phyloP scores from a whole-genome alignment of 129 eudicot species.

The Smallanthus sonchifolius region DNA sequence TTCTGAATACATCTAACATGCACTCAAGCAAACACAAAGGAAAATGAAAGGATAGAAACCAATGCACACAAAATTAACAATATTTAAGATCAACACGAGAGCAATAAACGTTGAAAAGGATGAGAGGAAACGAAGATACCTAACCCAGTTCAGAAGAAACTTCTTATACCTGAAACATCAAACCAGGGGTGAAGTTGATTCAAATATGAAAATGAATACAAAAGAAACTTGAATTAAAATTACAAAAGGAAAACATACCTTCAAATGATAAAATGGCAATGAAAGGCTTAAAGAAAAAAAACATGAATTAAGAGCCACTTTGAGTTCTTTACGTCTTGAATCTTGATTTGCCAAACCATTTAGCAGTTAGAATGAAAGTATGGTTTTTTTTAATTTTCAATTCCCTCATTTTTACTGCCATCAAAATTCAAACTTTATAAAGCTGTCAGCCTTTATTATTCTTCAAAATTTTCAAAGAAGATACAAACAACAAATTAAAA shows the following conservation, averaged over 20 bases:
- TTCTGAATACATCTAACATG: too few relatives aligned
- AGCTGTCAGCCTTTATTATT: slow-evolving; percentile 13
- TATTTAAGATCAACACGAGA: not conserved
- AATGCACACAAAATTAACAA: too few relatives aligned
- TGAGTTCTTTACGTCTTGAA: not conserved
- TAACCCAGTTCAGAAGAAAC: slow-evolving; percentile 4
- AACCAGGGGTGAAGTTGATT: slow-evolving; percentile 9
- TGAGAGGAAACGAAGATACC: slow-evolving; percentile 9
- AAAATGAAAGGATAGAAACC: too few relatives aligned
- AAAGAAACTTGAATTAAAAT: not conserved
- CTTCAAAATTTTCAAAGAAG: slow-evolving; percentile 13
- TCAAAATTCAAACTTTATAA: not conserved
- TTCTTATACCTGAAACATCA: slow-evolving; percentile 1
- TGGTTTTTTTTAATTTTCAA: not conserved
- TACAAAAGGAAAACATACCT: slow-evolving; percentile 4
- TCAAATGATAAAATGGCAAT: not conserved
- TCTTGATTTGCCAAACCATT: not conserved
- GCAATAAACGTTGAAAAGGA: not conserved
- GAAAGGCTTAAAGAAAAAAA: not conserved
- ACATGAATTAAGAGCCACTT: not conserved
- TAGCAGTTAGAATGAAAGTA: not conserved
- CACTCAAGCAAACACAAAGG: too few relatives aligned
- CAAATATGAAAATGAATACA: slow-evolving; percentile 6
- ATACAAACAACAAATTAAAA: slow-evolving; percentile 18
- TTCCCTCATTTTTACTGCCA: not conserved